Conservation (phyloP, 306 rosid species). For the Vigna nakashimae region DNA sequence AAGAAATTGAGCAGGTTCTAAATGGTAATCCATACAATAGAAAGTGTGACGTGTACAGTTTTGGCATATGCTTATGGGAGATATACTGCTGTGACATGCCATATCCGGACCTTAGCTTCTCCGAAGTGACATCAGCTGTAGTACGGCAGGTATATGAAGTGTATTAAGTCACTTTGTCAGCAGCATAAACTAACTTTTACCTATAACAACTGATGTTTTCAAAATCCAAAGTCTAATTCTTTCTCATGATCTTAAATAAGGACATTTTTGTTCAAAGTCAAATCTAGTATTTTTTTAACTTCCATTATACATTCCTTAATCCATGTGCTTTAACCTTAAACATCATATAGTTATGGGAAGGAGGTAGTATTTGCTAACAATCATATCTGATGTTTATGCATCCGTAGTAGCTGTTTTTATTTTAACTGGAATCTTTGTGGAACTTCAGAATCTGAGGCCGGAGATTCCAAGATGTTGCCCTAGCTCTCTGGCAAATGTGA, state of each 20-base stretch:
- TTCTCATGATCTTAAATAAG: background rate
- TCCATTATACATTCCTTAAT: background rate
- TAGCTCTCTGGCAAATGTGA: slow-evolving; percentile 93
- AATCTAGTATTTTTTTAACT: background rate
- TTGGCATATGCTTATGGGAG: slow-evolving; percentile 98
- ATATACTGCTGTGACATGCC: slow-evolving; percentile 99
- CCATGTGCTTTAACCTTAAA: background rate
- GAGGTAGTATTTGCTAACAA: background rate
- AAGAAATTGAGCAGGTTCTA: slow-evolving; percentile 76
- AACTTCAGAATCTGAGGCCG: slow-evolving; percentile 91
- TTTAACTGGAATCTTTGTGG: slow-evolving; percentile 31
- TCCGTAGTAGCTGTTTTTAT: background rate
- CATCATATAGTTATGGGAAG: background rate
- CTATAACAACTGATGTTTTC: background rate
- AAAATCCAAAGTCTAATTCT: background rate
- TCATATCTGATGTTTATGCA: slow-evolving; percentile 1
- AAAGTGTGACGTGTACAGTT: slow-evolving; percentile 95
- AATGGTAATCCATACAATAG: slow-evolving; percentile 94
- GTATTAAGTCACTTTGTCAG: slow-evolving; percentile 27
- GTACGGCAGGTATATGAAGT: slow-evolving; percentile 78
- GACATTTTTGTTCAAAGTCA: background rate
- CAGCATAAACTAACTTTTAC: slow-evolving; percentile 15
- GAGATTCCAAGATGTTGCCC: slow-evolving; percentile 99
- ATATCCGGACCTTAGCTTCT: slow-evolving; percentile 95
- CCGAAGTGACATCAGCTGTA: slow-evolving; percentile 95